These are phyloP conservation scores for Dalbergia oliveri DNA, from an alignment of 306 rosid species.

Conservation along the genomic window DNA sequence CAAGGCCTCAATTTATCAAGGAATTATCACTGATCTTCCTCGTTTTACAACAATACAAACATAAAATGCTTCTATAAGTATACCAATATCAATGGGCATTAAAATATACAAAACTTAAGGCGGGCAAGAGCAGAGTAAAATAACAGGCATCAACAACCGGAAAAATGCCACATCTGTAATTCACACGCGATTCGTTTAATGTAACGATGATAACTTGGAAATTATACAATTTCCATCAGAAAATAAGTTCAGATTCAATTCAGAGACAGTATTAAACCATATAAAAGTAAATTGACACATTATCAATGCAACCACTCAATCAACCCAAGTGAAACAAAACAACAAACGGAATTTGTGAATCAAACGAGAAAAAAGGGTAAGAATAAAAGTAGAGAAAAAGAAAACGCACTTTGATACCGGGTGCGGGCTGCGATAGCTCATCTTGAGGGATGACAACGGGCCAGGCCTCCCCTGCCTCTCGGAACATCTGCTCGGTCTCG, in stretches of 20 bases:
- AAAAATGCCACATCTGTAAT: background rate
- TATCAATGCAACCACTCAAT: background rate
- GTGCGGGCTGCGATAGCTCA: conserved; percentile 65
- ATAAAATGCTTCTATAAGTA: background rate
- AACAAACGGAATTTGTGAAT: background rate
- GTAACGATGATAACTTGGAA: background rate
- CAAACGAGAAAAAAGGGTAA: background rate
- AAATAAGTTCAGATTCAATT: background rate
- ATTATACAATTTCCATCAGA: background rate
- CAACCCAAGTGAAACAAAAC: background rate
- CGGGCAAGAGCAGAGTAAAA: background rate
- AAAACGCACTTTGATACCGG: conserved; percentile 73
- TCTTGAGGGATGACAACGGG: conserved; percentile 76
- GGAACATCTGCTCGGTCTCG: conserved; percentile 84
- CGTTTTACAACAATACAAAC: background rate
- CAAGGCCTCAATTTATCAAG: background rate
- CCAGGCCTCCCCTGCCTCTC: conserved; percentile 89
- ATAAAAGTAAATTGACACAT: too few species aligned
- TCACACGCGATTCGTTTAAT: background rate
- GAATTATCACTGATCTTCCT: conserved; percentile 4
- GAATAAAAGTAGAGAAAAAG: background rate
- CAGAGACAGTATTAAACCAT: background rate
- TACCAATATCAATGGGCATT: background rate
- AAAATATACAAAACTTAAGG: background rate
- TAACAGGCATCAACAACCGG: background rate